Conservation (phyloP, 495 filamentous ascomycete species). For the Venustampulla echinocandica region DNA sequence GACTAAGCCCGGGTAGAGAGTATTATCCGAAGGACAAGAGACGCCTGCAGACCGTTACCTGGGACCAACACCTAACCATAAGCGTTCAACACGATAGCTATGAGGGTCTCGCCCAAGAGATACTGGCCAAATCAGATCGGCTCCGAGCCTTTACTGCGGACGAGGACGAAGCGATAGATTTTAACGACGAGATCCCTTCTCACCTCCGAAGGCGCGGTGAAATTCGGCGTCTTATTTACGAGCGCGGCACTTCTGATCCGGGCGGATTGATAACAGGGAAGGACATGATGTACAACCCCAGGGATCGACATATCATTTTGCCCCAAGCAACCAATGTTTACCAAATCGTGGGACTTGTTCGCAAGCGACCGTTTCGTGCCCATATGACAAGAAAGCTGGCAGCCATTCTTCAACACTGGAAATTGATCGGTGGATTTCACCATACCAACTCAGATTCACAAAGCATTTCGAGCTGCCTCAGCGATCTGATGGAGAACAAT, state of each 20-base stretch:
- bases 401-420: constrained; percentile 21
- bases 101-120: constrained; percentile 28
- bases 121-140: constrained; percentile 30
- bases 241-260: constrained; percentile 20
- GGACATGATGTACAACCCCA: constrained; percentile 20
- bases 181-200: background rate
- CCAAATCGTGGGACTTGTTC: constrained; percentile 25
- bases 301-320: constrained; percentile 8
- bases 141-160: constrained; percentile 39
- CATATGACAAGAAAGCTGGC: constrained; percentile 18
- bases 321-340: constrained; percentile 21
- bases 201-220: constrained; percentile 31
- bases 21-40: constrained; percentile 47
- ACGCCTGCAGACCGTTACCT: constrained; percentile 42
- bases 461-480: constrained; percentile 12
- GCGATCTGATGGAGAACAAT: constrained; percentile 25
- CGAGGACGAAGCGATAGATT: constrained; percentile 34
- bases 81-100: constrained; percentile 48
- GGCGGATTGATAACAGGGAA: constrained; percentile 2
- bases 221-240: constrained; percentile 32
- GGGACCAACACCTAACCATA: constrained; percentile 35
- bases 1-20: constrained; percentile 37
- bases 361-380: constrained; percentile 19
- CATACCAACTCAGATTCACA: constrained; percentile 1
- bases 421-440: constrained; percentile 31